Evolutionary conservation across 2,329 filamentous ascomycete species (phyloP).

Genomic region (Sporothrix protearum): DNA sequence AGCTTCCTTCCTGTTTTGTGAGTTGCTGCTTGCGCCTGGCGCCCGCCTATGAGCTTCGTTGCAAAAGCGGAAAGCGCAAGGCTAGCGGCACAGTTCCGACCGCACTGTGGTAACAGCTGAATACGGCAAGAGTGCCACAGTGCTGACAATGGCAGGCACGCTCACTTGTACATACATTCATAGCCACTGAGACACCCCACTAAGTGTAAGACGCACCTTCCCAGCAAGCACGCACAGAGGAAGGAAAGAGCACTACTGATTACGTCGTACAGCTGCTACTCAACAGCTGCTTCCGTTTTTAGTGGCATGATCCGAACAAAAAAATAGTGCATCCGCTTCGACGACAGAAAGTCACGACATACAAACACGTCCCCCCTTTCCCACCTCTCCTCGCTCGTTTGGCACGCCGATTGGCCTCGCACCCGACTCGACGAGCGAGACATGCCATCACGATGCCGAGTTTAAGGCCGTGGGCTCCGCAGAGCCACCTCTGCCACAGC

Average conservation of each 20-base stretch:
- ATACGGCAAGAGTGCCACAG: background rate
- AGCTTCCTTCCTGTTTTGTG: background rate
- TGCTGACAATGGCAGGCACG: background rate
- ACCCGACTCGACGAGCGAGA: slow-evolving; percentile 6
- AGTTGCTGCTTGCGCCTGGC: background rate
- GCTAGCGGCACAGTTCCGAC: background rate
- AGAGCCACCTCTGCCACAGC: slow-evolving; percentile 62
- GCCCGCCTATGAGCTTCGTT: slow-evolving; percentile 1
- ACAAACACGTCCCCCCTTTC: background rate
- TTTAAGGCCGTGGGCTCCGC: slow-evolving; percentile 64
- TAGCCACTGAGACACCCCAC: background rate
- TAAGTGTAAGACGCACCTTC: slow-evolving; percentile 6
- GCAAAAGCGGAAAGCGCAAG: background rate
- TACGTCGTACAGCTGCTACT: background rate
- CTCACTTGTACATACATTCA: too few species aligned
- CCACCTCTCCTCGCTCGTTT: background rate
- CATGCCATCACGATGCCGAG: slow-evolving; percentile 58
- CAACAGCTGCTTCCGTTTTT: background rate
- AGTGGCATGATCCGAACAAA: slow-evolving; percentile 26
- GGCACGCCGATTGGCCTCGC: background rate
- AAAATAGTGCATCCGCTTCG: background rate
- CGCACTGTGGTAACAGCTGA: background rate
- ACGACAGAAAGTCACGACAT: background rate
- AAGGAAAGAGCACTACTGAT: too few species aligned
- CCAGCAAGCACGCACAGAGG: background rate